Evolutionary conservation across 179 eudicot genomes (phyloP).

Genomic region (Silene vulgaris): DNA sequence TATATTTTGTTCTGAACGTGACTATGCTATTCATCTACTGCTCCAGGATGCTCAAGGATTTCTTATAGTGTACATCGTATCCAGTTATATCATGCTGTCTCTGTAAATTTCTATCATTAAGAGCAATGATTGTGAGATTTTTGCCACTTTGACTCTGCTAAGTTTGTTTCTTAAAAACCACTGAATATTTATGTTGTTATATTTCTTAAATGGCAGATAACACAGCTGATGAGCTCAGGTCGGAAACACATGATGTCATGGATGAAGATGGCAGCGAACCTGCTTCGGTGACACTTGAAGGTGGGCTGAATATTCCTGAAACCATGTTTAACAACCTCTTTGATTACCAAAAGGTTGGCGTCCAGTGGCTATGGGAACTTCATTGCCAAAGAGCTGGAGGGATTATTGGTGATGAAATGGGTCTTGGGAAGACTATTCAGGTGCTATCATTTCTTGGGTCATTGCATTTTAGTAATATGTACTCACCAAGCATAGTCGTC

Average conservation of each 20-base stretch:
- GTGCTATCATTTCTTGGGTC: conserved; percentile 83
- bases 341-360: conserved; percentile 96
- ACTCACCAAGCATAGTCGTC: conserved; percentile 85
- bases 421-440: conserved; percentile 96
- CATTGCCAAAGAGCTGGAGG: conserved; percentile 99
- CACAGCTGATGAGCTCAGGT: conserved; percentile 29
- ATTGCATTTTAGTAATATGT: conserved; percentile 84
- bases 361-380: conserved; percentile 97
- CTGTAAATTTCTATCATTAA: neutral
- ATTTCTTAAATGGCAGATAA: conserved; percentile 32
- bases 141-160: neutral
- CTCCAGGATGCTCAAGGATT: neutral
- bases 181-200: neutral
- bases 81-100: neutral
- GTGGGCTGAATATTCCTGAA: conserved; percentile 82
- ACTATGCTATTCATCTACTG: neutral
- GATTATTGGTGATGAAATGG: conserved; percentile 98
- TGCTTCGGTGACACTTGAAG: conserved; percentile 73
- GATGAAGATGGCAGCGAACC: conserved; percentile 41
- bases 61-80: neutral
- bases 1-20: neutral
- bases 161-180: neutral
- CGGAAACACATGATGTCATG: conserved; percentile 40
- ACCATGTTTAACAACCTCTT: conserved; percentile 63
- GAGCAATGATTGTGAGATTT: neutral